Evolutionary conservation across 148 eudicot species (phyloP), one percentile per base, ranked within the genome.

Genomic region (Beta vulgaris): DNA sequence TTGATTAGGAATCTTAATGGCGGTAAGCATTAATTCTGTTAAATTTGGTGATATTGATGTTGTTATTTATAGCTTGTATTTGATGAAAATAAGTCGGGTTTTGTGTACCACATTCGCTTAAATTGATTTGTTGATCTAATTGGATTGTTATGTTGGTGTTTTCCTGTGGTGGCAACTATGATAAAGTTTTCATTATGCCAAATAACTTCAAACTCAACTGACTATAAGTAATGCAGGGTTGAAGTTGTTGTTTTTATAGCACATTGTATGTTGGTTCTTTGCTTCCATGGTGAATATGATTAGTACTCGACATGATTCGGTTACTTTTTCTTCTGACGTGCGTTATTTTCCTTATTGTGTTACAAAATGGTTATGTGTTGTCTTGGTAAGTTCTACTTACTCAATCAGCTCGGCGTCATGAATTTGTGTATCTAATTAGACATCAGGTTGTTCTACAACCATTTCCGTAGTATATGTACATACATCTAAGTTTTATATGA

Each of bases 1-100:
- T 29, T 39, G 32, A 29, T 34, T 28, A 26, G 74, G 23, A 69
- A 69, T 37, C 70, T 61, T 16, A 42, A 80, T 80, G 83, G 83
- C 83, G 26, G 83, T 80, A 75, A 70, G 83, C 12, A 11, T 37
- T 58, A 43, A 35, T 25, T 36, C 29, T 29, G 31, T 39, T 14
- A 44, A 25, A 1, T 32, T 26, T 73, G 13, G n/a, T n/a, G n/a
- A n/a, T n/a, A n/a, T n/a, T 32, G 32, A 59, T 57, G 42, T 4
- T 29, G 34, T 9, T 44, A 15, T 29, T 18, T 35, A 59, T 28
- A 51, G 26, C 0, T 51, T 9, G n/a, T 6, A 19, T 5, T 51
- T 49, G 6, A 21, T 6, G 6, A 19, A 19, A 8, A 51, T 51
- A 51, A 2, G 26, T 21, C 54, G n/a, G n/a, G n/a, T n/a, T n/a